Evolutionary conservation across 1,284 basidiomycete species (phyloP), one percentile per base, ranked within the genome.

Genomic region (Apiotrichum siamense): DNA sequence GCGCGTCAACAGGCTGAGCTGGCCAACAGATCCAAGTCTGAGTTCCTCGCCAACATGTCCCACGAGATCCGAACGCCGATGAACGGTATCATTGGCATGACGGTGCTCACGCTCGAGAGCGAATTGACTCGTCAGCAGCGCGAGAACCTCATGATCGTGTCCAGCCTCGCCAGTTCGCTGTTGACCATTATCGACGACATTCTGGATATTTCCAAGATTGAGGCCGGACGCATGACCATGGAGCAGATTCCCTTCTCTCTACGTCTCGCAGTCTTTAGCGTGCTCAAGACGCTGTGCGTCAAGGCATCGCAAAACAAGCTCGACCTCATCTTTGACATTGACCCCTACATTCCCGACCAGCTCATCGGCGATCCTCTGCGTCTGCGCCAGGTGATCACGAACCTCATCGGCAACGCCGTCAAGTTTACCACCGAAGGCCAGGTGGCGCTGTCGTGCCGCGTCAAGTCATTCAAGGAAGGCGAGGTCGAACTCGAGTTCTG

Each of bases 81-180:
- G 93, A 97, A 97, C 70, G 92, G 94, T 67, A 98, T 99, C 75
- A 98, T 99, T 62, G 94, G 74, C 51, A 96, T 99, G 92, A 99
- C 96, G 1, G 78, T 78, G 7, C 69, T 81, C 38, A 81, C 80
- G 3, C 73, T 81, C 42, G 80, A 81, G 62, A 80, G 78, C 44
- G 93, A 97, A 74, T 78, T 99, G 60, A 97, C 94, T 17, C 82
- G 98, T 41, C 94, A 98, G 72, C 74, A 76, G 88, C 87, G 94
- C 54, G 96, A 98, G 77, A 97, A 93, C 72, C 78, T 98, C 74
- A 80, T 97, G 64, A 84, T 97, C 35, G 96, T 99, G 4, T 93
- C 97, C 67, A 92, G 87, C 60, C 79, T 99, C 69, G 96, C 96
- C 1, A 82, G 89, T 55, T 94, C 91, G 25, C 77, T 99, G 62